A percentile compares a stretch with the other conserved stretches of the same genome.
Conservation (phyloP, 106 monocot genomes). For the Acanthochlamys bracteata region DNA sequence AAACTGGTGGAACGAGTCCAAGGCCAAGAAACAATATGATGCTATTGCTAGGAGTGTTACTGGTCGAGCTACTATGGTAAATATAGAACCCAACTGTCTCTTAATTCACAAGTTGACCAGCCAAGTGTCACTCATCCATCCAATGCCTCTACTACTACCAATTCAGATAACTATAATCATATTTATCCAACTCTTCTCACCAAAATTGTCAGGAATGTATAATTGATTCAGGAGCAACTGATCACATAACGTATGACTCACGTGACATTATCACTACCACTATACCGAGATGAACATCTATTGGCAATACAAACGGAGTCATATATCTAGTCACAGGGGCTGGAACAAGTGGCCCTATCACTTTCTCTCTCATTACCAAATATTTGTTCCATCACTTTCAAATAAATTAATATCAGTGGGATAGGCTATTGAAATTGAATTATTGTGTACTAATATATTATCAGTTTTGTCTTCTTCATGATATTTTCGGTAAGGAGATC, state of each 20-base stretch:
- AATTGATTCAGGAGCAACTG: not conserved
- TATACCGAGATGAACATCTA: not conserved
- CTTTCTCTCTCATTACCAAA: not conserved
- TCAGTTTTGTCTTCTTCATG: not conserved
- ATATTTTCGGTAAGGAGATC: not conserved
- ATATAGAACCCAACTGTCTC: not conserved
- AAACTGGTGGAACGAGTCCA: not conserved
- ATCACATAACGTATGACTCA: not conserved
- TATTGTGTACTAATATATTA: not conserved
- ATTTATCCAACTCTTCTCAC: not conserved
- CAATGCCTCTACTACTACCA: not conserved
- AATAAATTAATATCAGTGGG: not conserved
- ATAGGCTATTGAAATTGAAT: not conserved
- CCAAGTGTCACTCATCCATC: not conserved
- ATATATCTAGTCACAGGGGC: not conserved
- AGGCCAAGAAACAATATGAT: not conserved
- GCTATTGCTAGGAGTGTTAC: not conserved
- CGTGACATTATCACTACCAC: not conserved
- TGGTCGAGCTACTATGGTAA: not conserved
- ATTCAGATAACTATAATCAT: not conserved
- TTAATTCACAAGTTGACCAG: not conserved
- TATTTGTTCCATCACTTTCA: not conserved
- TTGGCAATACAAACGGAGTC: not conserved
- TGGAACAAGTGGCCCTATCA: not conserved
- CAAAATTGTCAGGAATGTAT: not conserved